Base-by-base conservation (phyloP, 805 yeast genomes). In the Cyberlindnera mississippiensis region DNA sequence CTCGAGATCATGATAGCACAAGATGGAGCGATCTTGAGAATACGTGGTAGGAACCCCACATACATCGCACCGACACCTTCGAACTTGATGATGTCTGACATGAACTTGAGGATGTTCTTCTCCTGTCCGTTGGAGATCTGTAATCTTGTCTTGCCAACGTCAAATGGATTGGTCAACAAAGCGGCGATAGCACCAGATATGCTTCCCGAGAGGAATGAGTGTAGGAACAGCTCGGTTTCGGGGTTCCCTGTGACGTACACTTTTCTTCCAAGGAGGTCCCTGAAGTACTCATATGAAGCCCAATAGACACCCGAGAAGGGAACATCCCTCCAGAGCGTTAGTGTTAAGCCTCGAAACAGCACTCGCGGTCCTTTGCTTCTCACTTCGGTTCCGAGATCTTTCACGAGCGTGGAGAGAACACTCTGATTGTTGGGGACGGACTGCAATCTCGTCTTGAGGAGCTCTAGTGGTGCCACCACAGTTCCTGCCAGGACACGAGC, bases 1-100 rank as follows among this genome's bases (percentile, higher is more conserved):
- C 93, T 83, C 11, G 97, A 87, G 34, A 93, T 89, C 99, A 93
- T 93, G 29, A 93, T 91, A 2, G 99, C 99, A 72, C 99, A 93
- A 13, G 96, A 82, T 10, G 99, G 98, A 0, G 97, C 96, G 20
- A 93, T 85, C 59, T 93, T 93, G 61, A 91, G 65, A 7, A 91
- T 76, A 50, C 99, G 73, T 0, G 98, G 98, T 2, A 77, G 69
- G 29, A 89, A 65, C 0, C 99, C 99, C 28, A 86, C 85, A 57
- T 84, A 93, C n/a, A 93, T 66, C 0, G 97, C 91, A 4, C 70
- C 59, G n/a, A 77, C 35, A 0, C 99, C 99, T 62, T 93, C 99
- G 16, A 66, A 72, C 51, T 62, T 71, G 40, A 76, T 71, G 28
- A 93, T 90, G 19, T 72, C 69, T 24, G 62, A 56, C 64, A 93